Percentiles rank a stretch among this genome's conserved stretches.
Conservation (phyloP, 768 basidiomycete genomes). For the Sporobolomyces phaffii region DNA sequence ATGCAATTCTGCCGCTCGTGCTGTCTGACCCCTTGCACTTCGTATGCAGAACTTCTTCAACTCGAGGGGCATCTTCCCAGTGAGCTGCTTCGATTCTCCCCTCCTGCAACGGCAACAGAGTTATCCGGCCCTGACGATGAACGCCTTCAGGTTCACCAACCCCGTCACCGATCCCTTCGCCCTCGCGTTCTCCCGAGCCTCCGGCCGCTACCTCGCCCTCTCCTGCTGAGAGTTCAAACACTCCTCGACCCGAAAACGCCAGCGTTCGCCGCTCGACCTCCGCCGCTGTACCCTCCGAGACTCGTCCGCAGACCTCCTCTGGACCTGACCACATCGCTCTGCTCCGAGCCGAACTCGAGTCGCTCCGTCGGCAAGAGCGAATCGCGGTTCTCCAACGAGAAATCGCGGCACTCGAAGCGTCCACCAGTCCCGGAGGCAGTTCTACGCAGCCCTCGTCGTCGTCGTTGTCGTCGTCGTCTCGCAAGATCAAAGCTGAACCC, state of each 20-base stretch:
- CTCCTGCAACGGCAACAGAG: neutral
- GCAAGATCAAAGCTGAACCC: constrained; percentile 2
- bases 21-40: neutral
- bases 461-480: neutral
- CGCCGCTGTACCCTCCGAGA: neutral
- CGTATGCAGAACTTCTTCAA: constrained; percentile 7
- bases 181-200: neutral
- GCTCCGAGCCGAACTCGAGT: neutral
- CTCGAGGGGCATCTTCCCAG: constrained; percentile 3
- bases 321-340: neutral
- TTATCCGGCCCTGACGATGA: too few relatives aligned
- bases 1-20: neutral
- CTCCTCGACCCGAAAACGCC: too few relatives aligned
- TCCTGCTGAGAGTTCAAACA: too few relatives aligned
- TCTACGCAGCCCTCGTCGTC: neutral
- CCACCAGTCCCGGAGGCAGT: too few relatives aligned
- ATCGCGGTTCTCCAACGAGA: constrained; percentile 1
- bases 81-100: neutral
- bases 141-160: neutral
- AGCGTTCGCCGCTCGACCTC: neutral
- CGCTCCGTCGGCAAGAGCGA: neutral
- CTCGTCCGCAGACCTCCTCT: neutral
- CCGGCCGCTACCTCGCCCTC: too few relatives aligned
- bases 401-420: neutral
- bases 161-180: neutral